Conservation (phyloP, 768 basidiomycete genomes). For the Boletus rex-veris region DNA sequence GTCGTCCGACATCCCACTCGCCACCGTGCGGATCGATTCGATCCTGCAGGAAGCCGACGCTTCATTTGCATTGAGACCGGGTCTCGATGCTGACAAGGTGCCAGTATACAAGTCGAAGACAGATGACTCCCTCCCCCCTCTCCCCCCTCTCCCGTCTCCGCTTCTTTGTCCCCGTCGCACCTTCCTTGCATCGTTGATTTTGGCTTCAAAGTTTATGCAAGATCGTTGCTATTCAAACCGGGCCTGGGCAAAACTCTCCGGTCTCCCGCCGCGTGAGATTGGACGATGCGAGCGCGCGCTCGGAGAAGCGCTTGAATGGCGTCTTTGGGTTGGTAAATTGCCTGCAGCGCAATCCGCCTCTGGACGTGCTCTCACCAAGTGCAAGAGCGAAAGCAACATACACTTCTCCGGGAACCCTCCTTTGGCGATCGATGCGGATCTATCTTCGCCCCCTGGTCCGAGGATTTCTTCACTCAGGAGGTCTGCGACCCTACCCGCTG, state of each 20-base stretch:
- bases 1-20: conserved; percentile 30
- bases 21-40: conserved; percentile 45
- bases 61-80: conserved; percentile 19
- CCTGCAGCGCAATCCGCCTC: conserved; percentile 33
- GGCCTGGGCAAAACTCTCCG: conserved; percentile 94
- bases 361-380: conserved; percentile 42
- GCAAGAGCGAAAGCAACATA: conserved; percentile 48
- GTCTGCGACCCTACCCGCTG: conserved; percentile 41
- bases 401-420: conserved; percentile 10
- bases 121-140: conserved; percentile 9
- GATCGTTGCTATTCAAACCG: conserved; percentile 92
- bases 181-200: conserved; percentile 83
- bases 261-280: conserved; percentile 81
- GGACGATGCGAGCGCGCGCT: conserved; percentile 86
- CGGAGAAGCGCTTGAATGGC: conserved; percentile 82
- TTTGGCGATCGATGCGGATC: conserved; percentile 4
- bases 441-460: conserved; percentile 6
- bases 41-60: conserved; percentile 13
- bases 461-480: conserved; percentile 35
- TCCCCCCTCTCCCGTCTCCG: conserved; percentile 63
- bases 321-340: conserved; percentile 88
- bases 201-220: conserved; percentile 90
- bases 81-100: conserved; percentile 8
- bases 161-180: conserved; percentile 85
- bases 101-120: conserved; percentile 10